Evolutionary conservation across 148 eudicot genomes (phyloP).

Genomic region (Talinum fruticosum): DNA sequence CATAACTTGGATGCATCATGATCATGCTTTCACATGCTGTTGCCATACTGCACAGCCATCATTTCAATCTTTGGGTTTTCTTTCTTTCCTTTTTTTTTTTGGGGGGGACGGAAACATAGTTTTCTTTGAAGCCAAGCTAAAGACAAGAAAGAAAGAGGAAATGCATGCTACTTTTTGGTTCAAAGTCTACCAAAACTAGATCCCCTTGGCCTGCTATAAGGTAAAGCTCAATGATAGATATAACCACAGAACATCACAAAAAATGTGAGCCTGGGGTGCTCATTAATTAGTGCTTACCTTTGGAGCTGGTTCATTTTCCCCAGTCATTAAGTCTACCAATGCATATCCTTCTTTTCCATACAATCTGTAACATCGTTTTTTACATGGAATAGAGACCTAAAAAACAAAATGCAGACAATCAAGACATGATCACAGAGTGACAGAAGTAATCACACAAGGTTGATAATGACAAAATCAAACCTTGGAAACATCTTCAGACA

Average conservation of each 20-base stretch:
- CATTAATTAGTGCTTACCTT: slow-evolving; percentile 43
- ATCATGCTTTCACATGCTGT: no score
- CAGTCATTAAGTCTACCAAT: slow-evolving; percentile 83
- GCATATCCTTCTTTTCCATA: slow-evolving; percentile 92
- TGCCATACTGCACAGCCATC: no score
- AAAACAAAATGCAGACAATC: slow-evolving; percentile 18
- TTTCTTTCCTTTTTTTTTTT: no score
- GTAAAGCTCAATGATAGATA: not conserved
- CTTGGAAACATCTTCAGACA: slow-evolving; percentile 97
- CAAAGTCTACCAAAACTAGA: not conserved
- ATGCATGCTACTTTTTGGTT: no score
- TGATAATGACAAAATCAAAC: slow-evolving; percentile 36
- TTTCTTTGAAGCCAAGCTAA: no score
- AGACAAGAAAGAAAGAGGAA: no score
- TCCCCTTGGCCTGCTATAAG: not conserved
- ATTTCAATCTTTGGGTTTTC: no score
- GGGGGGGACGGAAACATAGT: not conserved
- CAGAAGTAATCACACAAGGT: slow-evolving; percentile 5
- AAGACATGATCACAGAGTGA: slow-evolving; percentile 5
- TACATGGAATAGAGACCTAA: slow-evolving; percentile 96
- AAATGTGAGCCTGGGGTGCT: not conserved
- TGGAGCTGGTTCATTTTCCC: slow-evolving; percentile 92
- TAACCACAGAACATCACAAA: not conserved
- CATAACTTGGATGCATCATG: not conserved
- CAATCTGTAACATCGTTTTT: slow-evolving; percentile 79